Conservation (phyloP, 2,329 filamentous ascomycete genomes). For the Cercospora janseana region DNA sequence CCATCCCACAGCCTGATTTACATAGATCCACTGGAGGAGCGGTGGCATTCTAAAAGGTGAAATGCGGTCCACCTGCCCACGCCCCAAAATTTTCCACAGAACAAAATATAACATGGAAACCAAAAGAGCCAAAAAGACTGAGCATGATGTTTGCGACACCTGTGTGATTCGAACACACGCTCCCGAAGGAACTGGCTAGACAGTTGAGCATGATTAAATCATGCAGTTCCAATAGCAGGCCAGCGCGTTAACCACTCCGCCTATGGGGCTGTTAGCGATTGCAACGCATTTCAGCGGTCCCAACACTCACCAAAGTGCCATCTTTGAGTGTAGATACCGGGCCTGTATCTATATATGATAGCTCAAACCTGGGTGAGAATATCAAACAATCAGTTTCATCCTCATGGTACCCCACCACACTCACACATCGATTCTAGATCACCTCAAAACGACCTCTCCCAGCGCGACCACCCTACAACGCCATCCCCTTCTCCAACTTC, state of each 20-base stretch:
- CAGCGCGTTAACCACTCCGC: slow-evolving; percentile 23
- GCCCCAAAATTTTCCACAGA: not conserved
- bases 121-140: not conserved
- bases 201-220: slow-evolving; percentile 5
- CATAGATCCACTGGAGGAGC: no score
- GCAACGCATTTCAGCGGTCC: no score
- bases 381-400: no score
- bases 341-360: not conserved
- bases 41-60: no score
- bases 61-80: no score
- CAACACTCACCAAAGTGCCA: slow-evolving; percentile 3
- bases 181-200: slow-evolving; percentile 17
- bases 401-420: not conserved
- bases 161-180: slow-evolving; percentile 23
- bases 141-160: slow-evolving; percentile 17
- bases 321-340: no score
- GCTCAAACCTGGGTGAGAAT: no score
- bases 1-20: no score
- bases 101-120: not conserved
- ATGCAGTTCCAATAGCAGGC: slow-evolving; percentile 19
- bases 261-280: not conserved
- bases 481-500: slow-evolving; percentile 26
- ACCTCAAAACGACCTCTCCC: no score
- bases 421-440: not conserved
- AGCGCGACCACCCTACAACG: not conserved